Base-by-base conservation (phyloP, 1,284 basidiomycete species). In the Trametes pubescens region DNA sequence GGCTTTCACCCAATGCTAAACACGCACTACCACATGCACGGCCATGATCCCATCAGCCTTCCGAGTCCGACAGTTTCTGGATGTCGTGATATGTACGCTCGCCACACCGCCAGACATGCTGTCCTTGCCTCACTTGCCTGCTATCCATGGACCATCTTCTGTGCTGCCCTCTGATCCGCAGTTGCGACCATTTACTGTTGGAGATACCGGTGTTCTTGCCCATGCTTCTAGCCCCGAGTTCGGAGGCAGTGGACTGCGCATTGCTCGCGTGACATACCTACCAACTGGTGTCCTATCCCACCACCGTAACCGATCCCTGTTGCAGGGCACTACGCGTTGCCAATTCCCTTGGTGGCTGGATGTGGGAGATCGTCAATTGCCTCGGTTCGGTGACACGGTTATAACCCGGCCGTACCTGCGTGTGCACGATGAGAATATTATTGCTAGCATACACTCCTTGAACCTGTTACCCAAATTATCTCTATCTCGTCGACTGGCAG, bases 41-140 rank as follows among this genome's bases (percentile, higher is more conserved):
- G 38, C 62, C 22, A 21, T 65, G 59, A 65, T 65, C 56, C 56
- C 64, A 65, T 65, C 64, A 65, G 9, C 29, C 14, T 8, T 29
- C 37, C 24, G 24, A 13, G 59, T 59, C 47, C 51, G 59, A 61
- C 54, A 35, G 51, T 60, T 37, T 47, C 58, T 24, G 10, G 24
- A 16, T 48, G 24, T 48, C 11, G 46, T 61, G 59, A 55, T 55
- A 34, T 24, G 34, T 35, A 24, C 34, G 35, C 22, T 47, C 43
- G 5, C 47, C 58, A 35, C 47, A 35, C 47, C 46, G 47, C 29
- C 54, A 56, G 35, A 2, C 24, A 38, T 32, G 49, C 58, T 51
- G 59, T 57, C 51, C 49, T 24, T 34, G 53, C 43, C 14, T 26
- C 34, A 21, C 44, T 24, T 16, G 21, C 18, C 35, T 34, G 24